A percentile compares a stretch with the other conserved stretches of the same genome.
phyloP scores from a whole-genome alignment of 345 rosid genomes.

The Anacardium occidentale region DNA sequence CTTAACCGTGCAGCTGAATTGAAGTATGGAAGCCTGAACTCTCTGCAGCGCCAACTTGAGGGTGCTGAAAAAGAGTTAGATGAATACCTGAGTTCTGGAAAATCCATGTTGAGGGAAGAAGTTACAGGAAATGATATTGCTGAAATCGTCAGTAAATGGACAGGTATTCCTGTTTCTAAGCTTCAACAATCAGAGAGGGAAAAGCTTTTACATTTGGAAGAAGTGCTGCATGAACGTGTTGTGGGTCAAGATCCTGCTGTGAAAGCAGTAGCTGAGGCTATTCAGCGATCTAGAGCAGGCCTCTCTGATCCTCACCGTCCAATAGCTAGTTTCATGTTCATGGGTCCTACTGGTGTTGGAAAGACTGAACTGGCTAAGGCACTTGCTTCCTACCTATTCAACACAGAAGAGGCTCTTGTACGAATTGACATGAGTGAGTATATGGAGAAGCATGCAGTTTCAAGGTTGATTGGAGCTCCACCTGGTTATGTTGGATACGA shows the following conservation, averaged over 20 bases:
- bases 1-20: slow-evolving; percentile 98
- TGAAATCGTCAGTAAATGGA: slow-evolving; percentile 96
- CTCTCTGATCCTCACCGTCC: slow-evolving; percentile 97
- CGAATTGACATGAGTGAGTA: slow-evolving; percentile 99
- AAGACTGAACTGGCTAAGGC: slow-evolving; percentile 97
- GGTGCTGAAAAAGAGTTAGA: slow-evolving; percentile 84
- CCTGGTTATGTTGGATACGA: slow-evolving; percentile 98
- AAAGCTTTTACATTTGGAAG: slow-evolving; percentile 80
- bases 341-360: slow-evolving; percentile 99
- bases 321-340: slow-evolving; percentile 97
- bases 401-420: slow-evolving; percentile 94
- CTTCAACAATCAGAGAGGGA: slow-evolving; percentile 96
- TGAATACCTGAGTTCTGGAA: slow-evolving; percentile 87
- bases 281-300: slow-evolving; percentile 97
- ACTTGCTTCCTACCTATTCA: slow-evolving; percentile 87
- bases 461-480: slow-evolving; percentile 97
- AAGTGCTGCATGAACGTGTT: slow-evolving; percentile 87
- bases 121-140: slow-evolving; percentile 91
- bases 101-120: slow-evolving; percentile 97
- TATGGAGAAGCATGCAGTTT: slow-evolving; percentile 98
- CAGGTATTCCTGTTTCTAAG: slow-evolving; percentile 94
- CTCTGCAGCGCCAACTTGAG: slow-evolving; percentile 82
- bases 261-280: slow-evolving; percentile 89
- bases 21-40: slow-evolving; percentile 88
- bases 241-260: slow-evolving; percentile 98